A percentile compares a stretch with the other conserved stretches of the same genome.
Conservation (phyloP, 306 rosid species). For the Cucurbita argyrosperma region DNA sequence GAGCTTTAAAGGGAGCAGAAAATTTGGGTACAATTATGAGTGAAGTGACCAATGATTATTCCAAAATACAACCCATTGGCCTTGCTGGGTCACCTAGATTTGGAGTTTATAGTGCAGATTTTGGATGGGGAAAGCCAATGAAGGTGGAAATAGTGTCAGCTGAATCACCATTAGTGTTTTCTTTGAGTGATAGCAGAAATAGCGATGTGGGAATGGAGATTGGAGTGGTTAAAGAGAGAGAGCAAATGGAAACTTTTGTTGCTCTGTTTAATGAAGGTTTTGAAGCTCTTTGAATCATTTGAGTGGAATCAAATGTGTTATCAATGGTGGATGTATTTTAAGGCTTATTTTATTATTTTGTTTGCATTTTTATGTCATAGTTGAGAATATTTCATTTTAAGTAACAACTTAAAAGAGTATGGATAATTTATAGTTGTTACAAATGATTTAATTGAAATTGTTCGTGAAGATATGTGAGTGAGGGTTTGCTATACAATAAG, state of each 20-base stretch:
- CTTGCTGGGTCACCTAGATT: neutral
- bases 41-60: neutral
- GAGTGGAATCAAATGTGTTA: too few relatives aligned
- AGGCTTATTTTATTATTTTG: too few relatives aligned
- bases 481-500: too few relatives aligned
- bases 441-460: too few relatives aligned
- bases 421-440: too few relatives aligned
- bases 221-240: neutral
- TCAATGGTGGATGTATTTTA: too few relatives aligned
- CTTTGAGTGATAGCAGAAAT: neutral
- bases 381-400: too few relatives aligned
- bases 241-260: neutral
- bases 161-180: neutral
- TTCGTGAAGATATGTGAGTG: too few relatives aligned
- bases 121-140: neutral
- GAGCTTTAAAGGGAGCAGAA: constrained; percentile 4
- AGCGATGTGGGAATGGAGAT: neutral
- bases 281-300: neutral
- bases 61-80: neutral
- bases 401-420: too few relatives aligned
- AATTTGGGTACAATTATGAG: neutral
- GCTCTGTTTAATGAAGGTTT: neutral
- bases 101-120: neutral
- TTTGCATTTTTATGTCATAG: too few relatives aligned
- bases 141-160: neutral